Conservation (phyloP, 768 basidiomycete species). For the Leccinum pellstonianum region DNA sequence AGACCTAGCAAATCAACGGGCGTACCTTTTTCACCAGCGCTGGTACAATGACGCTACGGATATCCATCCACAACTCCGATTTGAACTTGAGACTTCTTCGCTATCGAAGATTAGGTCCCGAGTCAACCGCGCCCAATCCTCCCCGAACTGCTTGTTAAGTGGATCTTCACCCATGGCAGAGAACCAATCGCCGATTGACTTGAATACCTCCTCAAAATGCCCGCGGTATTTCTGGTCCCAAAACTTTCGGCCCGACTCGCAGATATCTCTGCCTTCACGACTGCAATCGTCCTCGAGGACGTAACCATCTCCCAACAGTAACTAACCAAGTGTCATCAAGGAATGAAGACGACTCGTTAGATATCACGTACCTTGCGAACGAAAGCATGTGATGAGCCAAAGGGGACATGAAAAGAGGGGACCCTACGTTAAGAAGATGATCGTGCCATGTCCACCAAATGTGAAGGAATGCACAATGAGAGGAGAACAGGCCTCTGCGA, state of each 20-base stretch:
- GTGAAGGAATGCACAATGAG: too few relatives aligned
- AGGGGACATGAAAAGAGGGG: too few relatives aligned
- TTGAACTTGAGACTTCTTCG: slow-evolving; percentile 86
- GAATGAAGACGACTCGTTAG: too few relatives aligned
- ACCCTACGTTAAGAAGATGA: too few relatives aligned
- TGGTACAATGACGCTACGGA: slow-evolving; percentile 81
- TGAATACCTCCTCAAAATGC: slow-evolving; percentile 81
- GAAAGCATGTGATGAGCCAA: slow-evolving; percentile 41
- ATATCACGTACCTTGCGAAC: slow-evolving; percentile 53
- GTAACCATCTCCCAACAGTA: slow-evolving; percentile 80
- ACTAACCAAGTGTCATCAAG: slow-evolving; percentile 33
- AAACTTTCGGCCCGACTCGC: slow-evolving; percentile 72
- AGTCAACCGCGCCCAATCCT: slow-evolving; percentile 80
- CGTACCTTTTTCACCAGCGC: slow-evolving; percentile 69
- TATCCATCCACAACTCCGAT: slow-evolving; percentile 83
- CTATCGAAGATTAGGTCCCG: slow-evolving; percentile 74
- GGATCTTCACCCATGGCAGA: slow-evolving; percentile 82
- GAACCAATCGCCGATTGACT: slow-evolving; percentile 75
- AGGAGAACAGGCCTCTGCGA: too few relatives aligned
- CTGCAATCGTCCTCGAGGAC: slow-evolving; percentile 79
- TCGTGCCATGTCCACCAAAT: too few relatives aligned
- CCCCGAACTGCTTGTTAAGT: slow-evolving; percentile 74
- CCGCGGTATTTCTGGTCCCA: slow-evolving; percentile 70
- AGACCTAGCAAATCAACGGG: background rate
- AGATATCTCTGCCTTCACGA: slow-evolving; percentile 58